Evolutionary conservation across 345 rosid genomes (phyloP), one percentile per base, ranked within the genome.

Genomic region (Litchi chinensis): DNA sequence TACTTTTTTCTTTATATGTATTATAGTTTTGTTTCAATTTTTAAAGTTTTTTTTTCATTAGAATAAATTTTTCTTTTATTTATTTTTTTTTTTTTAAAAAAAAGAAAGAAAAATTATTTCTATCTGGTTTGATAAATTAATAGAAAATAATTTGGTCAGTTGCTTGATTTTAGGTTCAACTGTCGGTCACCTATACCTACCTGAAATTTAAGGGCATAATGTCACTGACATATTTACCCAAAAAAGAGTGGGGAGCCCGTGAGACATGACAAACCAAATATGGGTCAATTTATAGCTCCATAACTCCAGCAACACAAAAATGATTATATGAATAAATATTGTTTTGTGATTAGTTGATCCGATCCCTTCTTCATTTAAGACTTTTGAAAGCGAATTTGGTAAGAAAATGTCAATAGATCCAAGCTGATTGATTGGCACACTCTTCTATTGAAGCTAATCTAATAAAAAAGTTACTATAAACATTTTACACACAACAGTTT

Each of bases 191-290:
- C 37, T 32, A 32, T 24, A n/a, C 0, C 50, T 39, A 57, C 50
- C 68, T 59, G 24, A 39, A 73, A 57, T 11, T 60, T 2, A 57
- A 60, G 13, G 40, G 19, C 76, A n/a, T n/a, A n/a, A 28, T 52
- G 43, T 71, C 64, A 67, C 28, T 8, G 6, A 22, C 10, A 19
- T 39, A 16, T 11, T 6, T 6, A 10, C 26, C 37, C 50, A n/a
- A 70, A 78, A 78, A 46, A 71, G 32, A 22, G 24, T 41, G 64
- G 37, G 19, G 3, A 32, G 28, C 43, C 12, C 41, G 40, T 26
- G 75, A 77, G 70, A 57, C 60, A 46, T 70, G 71, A 62, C 69
- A 44, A 46, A 62, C 75, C 28, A 39, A 28, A 70, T 46, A 59
- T 62, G 32, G 63, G 63, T 77, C 69, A 70, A 57, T 57, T 57